A percentile compares a stretch with the other conserved stretches of the same genome.
Conservation (phyloP, 2,329 filamentous ascomycete species). For the Microdochium paspali region DNA sequence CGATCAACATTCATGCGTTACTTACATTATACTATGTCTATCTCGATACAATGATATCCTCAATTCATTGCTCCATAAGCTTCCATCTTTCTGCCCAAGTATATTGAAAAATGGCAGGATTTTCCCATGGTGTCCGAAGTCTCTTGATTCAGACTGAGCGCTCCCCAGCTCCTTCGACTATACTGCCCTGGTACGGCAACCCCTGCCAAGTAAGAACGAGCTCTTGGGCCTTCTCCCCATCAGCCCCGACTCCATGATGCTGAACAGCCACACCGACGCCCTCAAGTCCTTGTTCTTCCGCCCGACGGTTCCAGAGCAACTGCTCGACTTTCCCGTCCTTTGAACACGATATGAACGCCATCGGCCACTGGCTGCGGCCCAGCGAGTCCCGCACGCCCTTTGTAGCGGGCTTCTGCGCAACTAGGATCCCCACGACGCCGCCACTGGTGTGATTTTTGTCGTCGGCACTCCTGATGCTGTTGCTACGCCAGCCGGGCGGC, state of each 20-base stretch:
- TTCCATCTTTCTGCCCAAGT: too few species aligned
- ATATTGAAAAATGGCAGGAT: not conserved
- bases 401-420: slow-evolving; percentile 61
- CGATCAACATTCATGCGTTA: too few species aligned
- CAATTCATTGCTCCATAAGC: too few species aligned
- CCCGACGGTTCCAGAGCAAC: slow-evolving; percentile 63
- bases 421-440: slow-evolving; percentile 61
- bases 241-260: slow-evolving; percentile 19
- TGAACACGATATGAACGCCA: slow-evolving; percentile 61
- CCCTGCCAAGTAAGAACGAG: slow-evolving; percentile 45
- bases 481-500: slow-evolving; percentile 57
- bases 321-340: slow-evolving; percentile 50
- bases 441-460: too few species aligned
- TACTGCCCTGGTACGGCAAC: slow-evolving; percentile 9
- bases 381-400: slow-evolving; percentile 70
- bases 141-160: not conserved
- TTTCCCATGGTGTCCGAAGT: not conserved
- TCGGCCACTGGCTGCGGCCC: slow-evolving; percentile 54
- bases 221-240: slow-evolving; percentile 24
- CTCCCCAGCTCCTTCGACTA: not conserved
- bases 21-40: too few species aligned
- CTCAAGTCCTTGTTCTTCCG: slow-evolving; percentile 52
- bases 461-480: not conserved
- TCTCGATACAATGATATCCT: too few species aligned
- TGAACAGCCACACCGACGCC: slow-evolving; percentile 43